Base-by-base conservation (phyloP, 1,139 yeast species). In the Starmera stellimalicola region DNA sequence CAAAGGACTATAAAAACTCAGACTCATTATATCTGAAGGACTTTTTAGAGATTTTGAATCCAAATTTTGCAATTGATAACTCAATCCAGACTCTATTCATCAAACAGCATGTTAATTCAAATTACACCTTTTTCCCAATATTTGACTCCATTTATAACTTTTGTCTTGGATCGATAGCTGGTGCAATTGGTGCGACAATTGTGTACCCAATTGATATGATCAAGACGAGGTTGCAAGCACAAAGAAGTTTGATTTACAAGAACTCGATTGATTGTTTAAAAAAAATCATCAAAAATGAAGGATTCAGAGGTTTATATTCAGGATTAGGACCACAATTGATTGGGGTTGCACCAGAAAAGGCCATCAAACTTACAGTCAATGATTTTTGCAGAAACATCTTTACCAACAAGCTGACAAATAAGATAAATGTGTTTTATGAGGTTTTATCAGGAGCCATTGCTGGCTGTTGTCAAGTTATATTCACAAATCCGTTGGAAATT, bases 321-420 rank as follows among this genome's bases (percentile, higher is more conserved):
- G 98, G 98, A 37, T 67, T 91, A 37, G 87, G 85, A 10, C 97
- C 97, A 24, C 98, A 91, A 60, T 66, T 91, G 49, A 77, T 91
- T 30, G 98, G 98, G 43, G 97, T 91, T 33, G 97, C 97, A 0
- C 98, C 98, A 3, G 98, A 91, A 60, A 91, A 91, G 65, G 98
- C 97, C 33, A 91, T 91, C 53, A 91, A 91, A 61, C 73, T 91
- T 45, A 88, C 97, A 0, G 94, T 91, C 32, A 91, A 91, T 59
- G 98, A 91, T 55, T 66, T 83, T 42, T 77, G 88, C 37, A 73
- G 97, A 52, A 77, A 77, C 31, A 68, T 76, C 40, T 77, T 93
- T 45, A 70, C 85, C 18, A 66, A 70, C 35, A 54, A 58, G 34
- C 76, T 77, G 8, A 55, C 63, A 33, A 79, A 81, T 30, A 58